phyloP scores from a whole-genome alignment of 139 green algal genomes.

The Nannochloris sp. region DNA sequence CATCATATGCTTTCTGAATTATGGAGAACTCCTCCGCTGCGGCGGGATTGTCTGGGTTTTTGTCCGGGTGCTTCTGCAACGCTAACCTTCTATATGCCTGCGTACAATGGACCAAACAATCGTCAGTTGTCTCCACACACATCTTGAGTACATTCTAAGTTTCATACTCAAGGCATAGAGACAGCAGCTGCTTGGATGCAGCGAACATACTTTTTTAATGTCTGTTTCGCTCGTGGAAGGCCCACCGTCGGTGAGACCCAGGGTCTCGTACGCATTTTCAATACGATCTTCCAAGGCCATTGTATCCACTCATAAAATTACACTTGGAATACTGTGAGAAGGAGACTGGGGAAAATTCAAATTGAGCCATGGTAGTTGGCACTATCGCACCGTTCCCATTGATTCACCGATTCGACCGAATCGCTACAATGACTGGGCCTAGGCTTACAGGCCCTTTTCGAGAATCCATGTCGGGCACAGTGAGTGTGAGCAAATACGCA shows the following conservation, averaged over 20 bases:
- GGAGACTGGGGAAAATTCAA: too few relatives aligned
- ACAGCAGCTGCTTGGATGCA: neutral
- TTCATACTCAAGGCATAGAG: too few relatives aligned
- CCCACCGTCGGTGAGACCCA: conserved; percentile 38
- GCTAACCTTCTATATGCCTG: conserved; percentile 64
- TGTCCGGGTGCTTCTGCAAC: conserved; percentile 74
- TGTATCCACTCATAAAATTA: too few relatives aligned
- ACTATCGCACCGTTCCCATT: too few relatives aligned
- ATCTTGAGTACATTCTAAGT: neutral
- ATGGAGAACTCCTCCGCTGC: conserved; percentile 67
- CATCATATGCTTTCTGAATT: conserved; percentile 75
- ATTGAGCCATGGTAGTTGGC: too few relatives aligned
- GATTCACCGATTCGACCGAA: too few relatives aligned
- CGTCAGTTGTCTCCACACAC: neutral
- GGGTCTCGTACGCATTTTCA: conserved; percentile 50
- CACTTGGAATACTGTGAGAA: too few relatives aligned
- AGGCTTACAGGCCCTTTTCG: too few relatives aligned
- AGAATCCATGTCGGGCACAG: too few relatives aligned
- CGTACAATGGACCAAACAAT: neutral
- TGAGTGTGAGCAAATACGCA: too few relatives aligned
- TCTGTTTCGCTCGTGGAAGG: conserved; percentile 39
- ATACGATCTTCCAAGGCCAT: neutral
- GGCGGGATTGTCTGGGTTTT: conserved; percentile 42
- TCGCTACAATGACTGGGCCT: too few relatives aligned
- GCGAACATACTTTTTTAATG: conserved; percentile 47